These are phyloP conservation scores for Chytriomyces sp. DNA, from an alignment of 192 early-diverging fungal genomes.

Conservation along the genomic window DNA sequence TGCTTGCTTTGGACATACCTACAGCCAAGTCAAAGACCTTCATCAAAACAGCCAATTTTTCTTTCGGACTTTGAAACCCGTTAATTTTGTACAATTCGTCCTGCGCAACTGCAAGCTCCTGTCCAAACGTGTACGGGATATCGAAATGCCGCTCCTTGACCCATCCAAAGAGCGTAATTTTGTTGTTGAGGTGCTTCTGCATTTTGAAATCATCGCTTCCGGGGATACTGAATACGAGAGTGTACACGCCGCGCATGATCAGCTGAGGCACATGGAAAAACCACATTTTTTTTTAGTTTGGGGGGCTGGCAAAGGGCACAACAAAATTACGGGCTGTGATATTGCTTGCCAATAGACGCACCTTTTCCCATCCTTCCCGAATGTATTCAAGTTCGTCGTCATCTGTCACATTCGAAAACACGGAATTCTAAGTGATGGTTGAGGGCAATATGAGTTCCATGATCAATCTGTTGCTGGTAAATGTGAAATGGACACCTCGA, in stretches of 20 bases:
- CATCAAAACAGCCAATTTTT: slow-evolving; percentile 52
- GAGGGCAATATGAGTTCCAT: slow-evolving; percentile 6
- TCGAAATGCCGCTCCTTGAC: slow-evolving; percentile 59
- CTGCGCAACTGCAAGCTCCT: slow-evolving; percentile 49
- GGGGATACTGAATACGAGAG: slow-evolving; percentile 49
- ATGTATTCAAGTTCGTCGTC: slow-evolving; percentile 54
- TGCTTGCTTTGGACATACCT: slow-evolving; percentile 20
- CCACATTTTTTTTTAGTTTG: background rate
- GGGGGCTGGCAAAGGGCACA: too few species aligned
- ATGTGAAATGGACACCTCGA: slow-evolving; percentile 19
- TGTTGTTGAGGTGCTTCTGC: slow-evolving; percentile 41
- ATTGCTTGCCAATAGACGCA: slow-evolving; percentile 17
- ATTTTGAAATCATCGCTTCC: slow-evolving; percentile 53
- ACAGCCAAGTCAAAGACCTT: slow-evolving; percentile 50
- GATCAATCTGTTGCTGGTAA: slow-evolving; percentile 8
- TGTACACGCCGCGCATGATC: slow-evolving; percentile 55
- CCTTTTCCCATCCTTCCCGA: slow-evolving; percentile 64
- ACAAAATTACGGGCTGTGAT: background rate
- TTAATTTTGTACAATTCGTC: slow-evolving; percentile 54
- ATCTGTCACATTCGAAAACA: slow-evolving; percentile 40
- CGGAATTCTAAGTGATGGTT: slow-evolving; percentile 34
- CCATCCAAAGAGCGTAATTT: slow-evolving; percentile 54
- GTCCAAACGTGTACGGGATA: slow-evolving; percentile 49
- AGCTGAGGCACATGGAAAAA: slow-evolving; percentile 34
- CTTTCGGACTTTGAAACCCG: slow-evolving; percentile 52